These are phyloP conservation scores for Dactylellina drechsleri DNA, from an alignment of 2,329 filamentous ascomycete genomes.

Conservation along the genomic window DNA sequence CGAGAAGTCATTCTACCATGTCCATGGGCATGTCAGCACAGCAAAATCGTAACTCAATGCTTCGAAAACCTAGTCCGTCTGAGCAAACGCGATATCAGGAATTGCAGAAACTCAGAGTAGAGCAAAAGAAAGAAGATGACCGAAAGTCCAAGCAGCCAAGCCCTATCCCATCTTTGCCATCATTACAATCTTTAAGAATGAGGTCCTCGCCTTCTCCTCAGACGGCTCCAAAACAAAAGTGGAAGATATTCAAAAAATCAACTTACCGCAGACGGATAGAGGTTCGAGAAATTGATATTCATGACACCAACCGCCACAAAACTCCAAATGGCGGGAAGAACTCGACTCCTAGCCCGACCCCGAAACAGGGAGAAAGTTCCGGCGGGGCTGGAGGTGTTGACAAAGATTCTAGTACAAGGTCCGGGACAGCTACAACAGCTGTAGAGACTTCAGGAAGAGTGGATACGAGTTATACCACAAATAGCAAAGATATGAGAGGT, in stretches of 20 bases:
- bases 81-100: conserved; percentile 36
- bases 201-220: conserved; percentile 18
- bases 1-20: conserved; percentile 40
- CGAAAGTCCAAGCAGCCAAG: conserved; percentile 33
- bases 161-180: conserved; percentile 6
- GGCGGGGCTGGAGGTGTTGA: conserved; percentile 15
- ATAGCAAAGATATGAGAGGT: conserved; percentile 39
- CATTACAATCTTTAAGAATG: too few species aligned
- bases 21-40: conserved; percentile 27
- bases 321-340: conserved; percentile 8
- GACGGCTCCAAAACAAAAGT: conserved; percentile 21
- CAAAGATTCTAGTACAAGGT: conserved; percentile 24
- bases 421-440: conserved; percentile 23
- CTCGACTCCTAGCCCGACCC: conserved; percentile 20
- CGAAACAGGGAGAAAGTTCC: conserved; percentile 7
- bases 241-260: conserved; percentile 53
- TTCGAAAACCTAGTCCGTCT: conserved; percentile 37
- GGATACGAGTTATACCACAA: conserved; percentile 34
- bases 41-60: conserved; percentile 29
- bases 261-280: conserved; percentile 46
- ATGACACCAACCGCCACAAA: conserved; percentile 46
- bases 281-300: conserved; percentile 50
- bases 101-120: conserved; percentile 24
- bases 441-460: conserved; percentile 23
- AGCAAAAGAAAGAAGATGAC: conserved; percentile 25